Evolutionary conservation across 176 grass and related monocot genomes (phyloP).

Genomic region (Raddia guianensis): DNA sequence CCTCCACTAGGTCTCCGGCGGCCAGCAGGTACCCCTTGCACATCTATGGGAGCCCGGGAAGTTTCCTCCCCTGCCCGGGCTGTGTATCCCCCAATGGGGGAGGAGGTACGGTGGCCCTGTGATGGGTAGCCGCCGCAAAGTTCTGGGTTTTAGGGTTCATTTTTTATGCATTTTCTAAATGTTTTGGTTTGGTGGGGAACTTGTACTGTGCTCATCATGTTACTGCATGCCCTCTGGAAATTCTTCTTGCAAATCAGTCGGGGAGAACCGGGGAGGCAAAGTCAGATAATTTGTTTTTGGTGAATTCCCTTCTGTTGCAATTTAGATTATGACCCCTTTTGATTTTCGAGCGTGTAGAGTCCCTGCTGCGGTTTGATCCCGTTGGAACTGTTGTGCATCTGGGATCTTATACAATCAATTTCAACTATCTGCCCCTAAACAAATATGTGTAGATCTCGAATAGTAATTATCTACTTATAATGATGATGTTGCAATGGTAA

Average conservation of each 20-base stretch:
- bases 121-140: not conserved
- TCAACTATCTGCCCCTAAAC: not conserved
- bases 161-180: not conserved
- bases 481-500: not conserved
- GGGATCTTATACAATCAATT: not conserved
- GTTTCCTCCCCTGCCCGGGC: too few relatives aligned
- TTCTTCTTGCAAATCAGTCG: not conserved
- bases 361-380: not conserved
- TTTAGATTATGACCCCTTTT: slow-evolving; percentile 1
- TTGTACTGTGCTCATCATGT: not conserved
- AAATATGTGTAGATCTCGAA: not conserved
- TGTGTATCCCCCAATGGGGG: too few relatives aligned
- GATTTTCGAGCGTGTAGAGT: not conserved
- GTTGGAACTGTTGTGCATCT: not conserved
- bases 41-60: too few relatives aligned
- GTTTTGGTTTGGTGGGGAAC: not conserved
- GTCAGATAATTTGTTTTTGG: not conserved
- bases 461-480: slow-evolving; percentile 1
- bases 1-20: too few relatives aligned
- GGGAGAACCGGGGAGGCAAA: not conserved
- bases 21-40: too few relatives aligned
- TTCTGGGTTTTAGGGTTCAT: slow-evolving; percentile 1
- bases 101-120: not conserved
- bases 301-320: not conserved
- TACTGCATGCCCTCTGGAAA: not conserved